Conservation (phyloP, 495 filamentous ascomycete species). For the Neurospora sp. region DNA sequence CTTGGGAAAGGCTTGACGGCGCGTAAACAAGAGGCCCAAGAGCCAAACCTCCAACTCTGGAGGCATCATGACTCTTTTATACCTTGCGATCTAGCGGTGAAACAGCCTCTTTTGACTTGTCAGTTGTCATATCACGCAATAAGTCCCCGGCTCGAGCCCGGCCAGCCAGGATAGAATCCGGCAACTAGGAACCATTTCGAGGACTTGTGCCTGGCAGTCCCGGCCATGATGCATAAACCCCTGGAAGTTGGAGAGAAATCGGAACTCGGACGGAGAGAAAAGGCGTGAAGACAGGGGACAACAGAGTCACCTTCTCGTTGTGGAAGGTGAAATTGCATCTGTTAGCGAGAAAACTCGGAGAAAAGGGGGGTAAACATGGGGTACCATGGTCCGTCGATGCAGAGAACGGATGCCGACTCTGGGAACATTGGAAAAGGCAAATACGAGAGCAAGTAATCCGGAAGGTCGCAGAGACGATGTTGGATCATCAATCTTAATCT, state of each 20-base stretch:
- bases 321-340: conserved; percentile 1
- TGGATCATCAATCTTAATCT: background rate
- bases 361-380: background rate
- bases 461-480: background rate
- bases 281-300: background rate
- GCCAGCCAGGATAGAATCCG: background rate
- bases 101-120: no score
- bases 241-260: background rate
- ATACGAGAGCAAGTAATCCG: background rate
- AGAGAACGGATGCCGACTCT: background rate
- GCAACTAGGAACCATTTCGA: background rate
- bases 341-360: background rate
- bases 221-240: background rate
- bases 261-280: background rate
- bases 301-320: conserved; percentile 4
- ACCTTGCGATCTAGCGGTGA: background rate
- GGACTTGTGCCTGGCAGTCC: background rate
- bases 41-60: background rate
- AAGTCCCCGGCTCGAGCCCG: background rate
- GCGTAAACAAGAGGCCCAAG: background rate
- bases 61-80: background rate
- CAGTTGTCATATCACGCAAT: background rate
- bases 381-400: background rate
- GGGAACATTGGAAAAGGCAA: background rate
- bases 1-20: background rate